Percentiles rank a stretch among this genome's conserved stretches.
Conservation (phyloP, 495 filamentous ascomycete species). For the Penicillium arizonense region DNA sequence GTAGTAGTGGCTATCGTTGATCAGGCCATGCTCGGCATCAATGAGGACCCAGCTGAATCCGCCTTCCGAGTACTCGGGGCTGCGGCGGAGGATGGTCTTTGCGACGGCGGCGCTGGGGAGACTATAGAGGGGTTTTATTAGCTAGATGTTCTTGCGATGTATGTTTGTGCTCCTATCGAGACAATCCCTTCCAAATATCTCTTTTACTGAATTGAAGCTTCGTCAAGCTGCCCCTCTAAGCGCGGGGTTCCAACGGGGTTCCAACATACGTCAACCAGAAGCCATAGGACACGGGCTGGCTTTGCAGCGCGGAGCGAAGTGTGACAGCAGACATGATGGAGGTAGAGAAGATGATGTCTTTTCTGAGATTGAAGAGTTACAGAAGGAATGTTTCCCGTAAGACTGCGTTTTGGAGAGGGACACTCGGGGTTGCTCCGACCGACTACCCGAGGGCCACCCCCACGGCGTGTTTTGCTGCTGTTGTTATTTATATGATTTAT, state of each 20-base stretch:
- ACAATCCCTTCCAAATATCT: too few relatives aligned
- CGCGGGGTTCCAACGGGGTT: not conserved
- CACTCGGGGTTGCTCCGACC: constrained; percentile 11
- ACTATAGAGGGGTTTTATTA: constrained; percentile 7
- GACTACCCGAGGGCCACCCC: constrained; percentile 7
- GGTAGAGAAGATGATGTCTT: not conserved
- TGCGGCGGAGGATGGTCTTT: constrained; percentile 35
- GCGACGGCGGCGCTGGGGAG: constrained; percentile 35
- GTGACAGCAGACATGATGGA: not conserved
- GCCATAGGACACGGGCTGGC: constrained; percentile 21
- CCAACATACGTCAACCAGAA: constrained; percentile 40
- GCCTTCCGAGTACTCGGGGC: constrained; percentile 19
- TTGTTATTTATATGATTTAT: too few relatives aligned
- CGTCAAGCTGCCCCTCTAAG: not conserved
- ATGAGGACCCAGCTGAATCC: constrained; percentile 66
- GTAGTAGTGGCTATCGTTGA: constrained; percentile 37
- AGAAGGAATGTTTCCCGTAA: not conserved
- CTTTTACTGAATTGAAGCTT: too few relatives aligned
- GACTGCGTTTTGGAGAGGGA: constrained; percentile 1
- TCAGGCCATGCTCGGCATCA: constrained; percentile 80
- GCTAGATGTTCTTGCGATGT: not conserved
- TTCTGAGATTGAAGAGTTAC: not conserved
- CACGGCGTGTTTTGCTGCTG: not conserved
- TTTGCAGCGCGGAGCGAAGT: constrained; percentile 2
- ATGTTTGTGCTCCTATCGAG: too few relatives aligned